Conservation (phyloP, 345 rosid genomes). For the Citrus hindsii region DNA sequence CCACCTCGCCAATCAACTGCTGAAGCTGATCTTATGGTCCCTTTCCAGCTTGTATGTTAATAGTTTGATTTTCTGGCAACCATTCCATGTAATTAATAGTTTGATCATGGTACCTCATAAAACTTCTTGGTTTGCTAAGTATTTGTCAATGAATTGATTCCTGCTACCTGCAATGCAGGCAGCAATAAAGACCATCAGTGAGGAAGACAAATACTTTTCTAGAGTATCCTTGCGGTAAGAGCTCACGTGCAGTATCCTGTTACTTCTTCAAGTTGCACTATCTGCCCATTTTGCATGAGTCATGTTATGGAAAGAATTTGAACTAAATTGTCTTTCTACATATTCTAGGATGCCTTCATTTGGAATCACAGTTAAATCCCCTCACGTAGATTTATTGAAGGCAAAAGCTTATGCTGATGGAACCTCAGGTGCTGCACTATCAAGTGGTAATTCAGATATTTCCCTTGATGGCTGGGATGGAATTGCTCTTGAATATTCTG, state of each 20-base stretch:
- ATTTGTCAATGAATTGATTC: not conserved
- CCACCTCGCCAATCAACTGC: constrained; percentile 98
- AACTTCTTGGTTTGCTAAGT: not conserved
- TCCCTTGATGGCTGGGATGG: constrained; percentile 93
- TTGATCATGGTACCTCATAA: not conserved
- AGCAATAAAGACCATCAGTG: constrained; percentile 81
- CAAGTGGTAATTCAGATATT: constrained; percentile 47
- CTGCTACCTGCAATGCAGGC: constrained; percentile 54
- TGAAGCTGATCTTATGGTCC: constrained; percentile 95
- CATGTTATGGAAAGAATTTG: constrained; percentile 4
- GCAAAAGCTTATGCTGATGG: constrained; percentile 44
- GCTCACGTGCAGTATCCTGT: constrained; percentile 7
- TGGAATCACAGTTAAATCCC: constrained; percentile 71
- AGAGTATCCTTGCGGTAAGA: constrained; percentile 82
- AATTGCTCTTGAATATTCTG: constrained; percentile 83
- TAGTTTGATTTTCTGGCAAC: too few species aligned
- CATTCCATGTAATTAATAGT: too few species aligned
- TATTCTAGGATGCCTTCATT: constrained; percentile 76
- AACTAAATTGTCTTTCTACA: constrained; percentile 9
- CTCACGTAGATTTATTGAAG: constrained; percentile 57
- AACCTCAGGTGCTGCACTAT: constrained; percentile 31
- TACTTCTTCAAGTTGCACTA: constrained; percentile 1
- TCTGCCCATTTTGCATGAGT: not conserved
- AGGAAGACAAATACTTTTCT: constrained; percentile 87
- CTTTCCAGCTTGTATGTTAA: constrained; percentile 85